Conservation (phyloP, 768 basidiomycete genomes). For the Xanthoconium purpureum region DNA sequence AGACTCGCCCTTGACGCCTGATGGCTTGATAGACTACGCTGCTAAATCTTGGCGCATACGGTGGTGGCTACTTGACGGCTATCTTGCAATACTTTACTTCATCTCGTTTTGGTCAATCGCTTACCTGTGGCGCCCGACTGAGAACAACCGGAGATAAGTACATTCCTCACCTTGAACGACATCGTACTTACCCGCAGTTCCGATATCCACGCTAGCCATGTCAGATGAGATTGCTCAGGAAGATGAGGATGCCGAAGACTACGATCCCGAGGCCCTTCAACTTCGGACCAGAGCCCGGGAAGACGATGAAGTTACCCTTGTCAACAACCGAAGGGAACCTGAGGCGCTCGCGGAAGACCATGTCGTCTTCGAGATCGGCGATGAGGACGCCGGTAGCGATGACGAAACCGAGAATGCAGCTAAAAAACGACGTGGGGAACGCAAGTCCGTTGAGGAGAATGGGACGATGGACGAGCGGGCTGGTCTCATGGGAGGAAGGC, state of each 20-base stretch:
- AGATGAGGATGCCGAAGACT: slow-evolving; percentile 91
- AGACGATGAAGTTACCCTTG: slow-evolving; percentile 70
- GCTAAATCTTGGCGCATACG: slow-evolving; percentile 85
- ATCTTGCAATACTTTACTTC: slow-evolving; percentile 86
- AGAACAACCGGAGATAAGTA: slow-evolving; percentile 81
- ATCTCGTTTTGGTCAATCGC: slow-evolving; percentile 75
- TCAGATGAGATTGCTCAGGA: slow-evolving; percentile 96
- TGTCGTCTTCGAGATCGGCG: slow-evolving; percentile 90
- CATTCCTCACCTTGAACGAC: not conserved
- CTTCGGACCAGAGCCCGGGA: slow-evolving; percentile 48
- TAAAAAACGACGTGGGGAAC: slow-evolving; percentile 48
- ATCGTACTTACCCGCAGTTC: slow-evolving; percentile 21
- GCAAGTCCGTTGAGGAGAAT: slow-evolving; percentile 48
- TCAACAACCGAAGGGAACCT: slow-evolving; percentile 53
- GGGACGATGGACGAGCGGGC: slow-evolving; percentile 54
- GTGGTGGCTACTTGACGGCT: slow-evolving; percentile 98
- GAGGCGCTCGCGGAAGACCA: slow-evolving; percentile 56
- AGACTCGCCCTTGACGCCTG: not conserved
- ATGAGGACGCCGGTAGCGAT: slow-evolving; percentile 67
- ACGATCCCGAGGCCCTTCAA: slow-evolving; percentile 77
- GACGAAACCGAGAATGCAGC: slow-evolving; percentile 52
- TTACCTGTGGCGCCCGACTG: slow-evolving; percentile 92
- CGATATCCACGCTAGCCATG: slow-evolving; percentile 76
- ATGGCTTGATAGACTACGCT: slow-evolving; percentile 68
- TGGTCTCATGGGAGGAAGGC: slow-evolving; percentile 55